Conservation (phyloP, 1,284 basidiomycete genomes). For the Cystobasidium slooffiae region DNA sequence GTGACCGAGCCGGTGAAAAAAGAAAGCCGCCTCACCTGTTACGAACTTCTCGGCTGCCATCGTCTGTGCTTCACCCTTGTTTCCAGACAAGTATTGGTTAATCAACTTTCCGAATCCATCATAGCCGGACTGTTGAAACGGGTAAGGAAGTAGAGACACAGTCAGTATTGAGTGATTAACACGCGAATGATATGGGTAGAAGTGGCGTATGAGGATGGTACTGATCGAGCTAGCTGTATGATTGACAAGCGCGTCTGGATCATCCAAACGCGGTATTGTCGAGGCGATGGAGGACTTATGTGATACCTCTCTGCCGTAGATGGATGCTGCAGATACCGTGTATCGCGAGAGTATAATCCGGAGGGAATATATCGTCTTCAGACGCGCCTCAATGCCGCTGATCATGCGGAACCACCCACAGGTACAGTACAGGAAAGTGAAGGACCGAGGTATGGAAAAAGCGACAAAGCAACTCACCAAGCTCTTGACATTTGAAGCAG, state of each 20-base stretch:
- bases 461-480: slow-evolving; percentile 28
- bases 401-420: neutral
- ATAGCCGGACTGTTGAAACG: slow-evolving; percentile 29
- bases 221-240: too few relatives aligned
- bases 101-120: slow-evolving; percentile 44
- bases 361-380: too few relatives aligned
- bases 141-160: neutral
- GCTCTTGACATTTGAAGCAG: slow-evolving; percentile 19
- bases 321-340: too few relatives aligned
- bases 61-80: slow-evolving; percentile 28
- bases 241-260: too few relatives aligned
- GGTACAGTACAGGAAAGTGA: neutral
- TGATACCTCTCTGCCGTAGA: neutral
- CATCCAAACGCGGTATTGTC: too few relatives aligned
- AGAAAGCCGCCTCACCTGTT: neutral
- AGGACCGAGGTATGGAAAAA: neutral
- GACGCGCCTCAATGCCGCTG: neutral
- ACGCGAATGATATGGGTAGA: neutral
- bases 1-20: neutral
- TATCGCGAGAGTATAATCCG: too few relatives aligned
- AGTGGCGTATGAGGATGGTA: too few relatives aligned
- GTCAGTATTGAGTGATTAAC: neutral
- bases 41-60: slow-evolving; percentile 42
- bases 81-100: slow-evolving; percentile 34
- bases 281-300: neutral